Conservation (phyloP, 495 filamentous ascomycete species). For the Evansstolkia leycettana region DNA sequence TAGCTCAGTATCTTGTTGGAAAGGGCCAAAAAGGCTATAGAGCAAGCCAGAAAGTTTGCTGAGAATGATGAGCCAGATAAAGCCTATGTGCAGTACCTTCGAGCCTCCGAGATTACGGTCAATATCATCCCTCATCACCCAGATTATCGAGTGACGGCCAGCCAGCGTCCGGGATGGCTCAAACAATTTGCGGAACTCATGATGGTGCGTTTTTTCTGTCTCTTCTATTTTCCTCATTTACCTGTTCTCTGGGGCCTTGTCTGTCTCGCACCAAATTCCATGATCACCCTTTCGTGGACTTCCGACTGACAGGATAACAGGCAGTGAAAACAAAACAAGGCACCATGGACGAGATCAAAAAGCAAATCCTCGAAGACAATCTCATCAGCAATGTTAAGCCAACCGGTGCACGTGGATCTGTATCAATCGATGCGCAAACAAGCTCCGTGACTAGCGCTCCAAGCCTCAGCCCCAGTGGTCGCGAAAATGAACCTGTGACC, state of each 20-base stretch:
- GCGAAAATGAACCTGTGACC: conserved; percentile 11
- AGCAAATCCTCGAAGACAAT: conserved; percentile 33
- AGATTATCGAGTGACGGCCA: conserved; percentile 38
- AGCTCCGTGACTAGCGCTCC: too few species aligned
- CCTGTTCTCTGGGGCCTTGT: too few species aligned
- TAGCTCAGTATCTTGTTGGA: conserved; percentile 24
- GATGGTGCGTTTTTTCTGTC: conserved; percentile 16
- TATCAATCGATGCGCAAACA: not conserved
- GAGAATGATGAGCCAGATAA: conserved; percentile 44
- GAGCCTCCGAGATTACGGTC: conserved; percentile 62
- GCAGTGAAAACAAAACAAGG: conserved; percentile 35
- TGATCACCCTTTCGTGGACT: too few species aligned
- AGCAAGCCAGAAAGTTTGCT: conserved; percentile 18
- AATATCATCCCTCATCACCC: conserved; percentile 62
- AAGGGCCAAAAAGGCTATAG: conserved; percentile 24
- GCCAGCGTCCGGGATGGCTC: conserved; percentile 23
- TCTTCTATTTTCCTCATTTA: too few species aligned
- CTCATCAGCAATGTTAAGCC: conserved; percentile 21
- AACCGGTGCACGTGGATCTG: conserved; percentile 6
- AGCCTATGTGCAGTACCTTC: conserved; percentile 67
- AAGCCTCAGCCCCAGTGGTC: conserved; percentile 9
- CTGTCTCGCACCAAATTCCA: not conserved
- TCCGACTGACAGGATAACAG: conserved; percentile 10
- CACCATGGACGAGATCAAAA: conserved; percentile 32
- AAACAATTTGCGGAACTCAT: conserved; percentile 31